Evolutionary conservation across 306 rosid species (phyloP), one percentile per base, ranked within the genome.

Genomic region (Quercus variabilis): DNA sequence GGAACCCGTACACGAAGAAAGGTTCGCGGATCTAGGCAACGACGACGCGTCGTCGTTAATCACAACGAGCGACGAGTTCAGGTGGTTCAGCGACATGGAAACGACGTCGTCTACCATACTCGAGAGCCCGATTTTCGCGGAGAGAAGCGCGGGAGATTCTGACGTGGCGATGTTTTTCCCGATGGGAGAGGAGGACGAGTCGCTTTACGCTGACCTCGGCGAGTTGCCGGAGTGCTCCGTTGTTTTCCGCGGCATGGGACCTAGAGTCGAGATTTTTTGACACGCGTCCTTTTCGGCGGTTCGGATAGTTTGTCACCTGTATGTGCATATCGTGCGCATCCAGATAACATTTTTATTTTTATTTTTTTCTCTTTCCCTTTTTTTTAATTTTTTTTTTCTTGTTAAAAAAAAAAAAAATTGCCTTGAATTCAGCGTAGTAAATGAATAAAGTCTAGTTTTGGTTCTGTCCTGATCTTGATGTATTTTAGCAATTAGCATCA

Each of bases 141-240:
- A 74, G 20, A 30, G 83, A 21, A 23, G 75, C 19, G 41, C 73
- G 17, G 83, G 43, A 43, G 80, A 76, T 2, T 79, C 54, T 46
- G 90, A 85, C 76, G 75, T 80, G 83, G 90, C 82, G 4, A 72
- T 86, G 83, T 60, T 90, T 25, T 49, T 95, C 73, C 98, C 98
- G 1, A 90, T 95, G 99, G 69, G 89, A 38, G 98, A 89, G 64
- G 98, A 95, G 84, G 99, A 95, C 51, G 99, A 91, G 72, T 87
- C 87, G 17, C 87, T 95, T 0, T 95, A 87, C 41, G 99, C 98
- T 4, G 99, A 95, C 69, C 93, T 95, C 4, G 99, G 91, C 1
- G 99, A 95, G 87, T 71, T 95, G 76, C 99, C 99, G 69, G 99
- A 93, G 85, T 92, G 93, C 74, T 87, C 95, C 0, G 26, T 86